These are phyloP conservation scores for Marasmius tenuissimus DNA, from an alignment of 1,284 basidiomycete genomes.

Conservation along the genomic window DNA sequence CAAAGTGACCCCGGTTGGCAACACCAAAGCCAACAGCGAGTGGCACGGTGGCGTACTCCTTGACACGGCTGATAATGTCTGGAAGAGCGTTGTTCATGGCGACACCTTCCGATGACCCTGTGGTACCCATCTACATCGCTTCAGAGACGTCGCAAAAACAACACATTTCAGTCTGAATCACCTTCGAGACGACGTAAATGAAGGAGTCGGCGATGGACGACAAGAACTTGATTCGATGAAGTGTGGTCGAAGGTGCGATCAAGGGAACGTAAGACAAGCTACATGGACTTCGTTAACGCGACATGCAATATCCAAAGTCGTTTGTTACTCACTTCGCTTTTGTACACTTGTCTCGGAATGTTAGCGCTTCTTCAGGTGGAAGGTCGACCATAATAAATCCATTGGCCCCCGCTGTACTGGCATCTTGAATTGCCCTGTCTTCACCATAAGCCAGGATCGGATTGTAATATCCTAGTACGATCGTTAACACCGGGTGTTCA, in stretches of 20 bases:
- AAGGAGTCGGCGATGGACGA: conserved; percentile 94
- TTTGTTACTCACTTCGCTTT: conserved; percentile 63
- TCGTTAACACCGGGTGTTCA: conserved; percentile 3
- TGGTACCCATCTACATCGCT: conserved; percentile 86
- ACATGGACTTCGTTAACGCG: conserved; percentile 7
- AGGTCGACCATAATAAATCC: conserved; percentile 98
- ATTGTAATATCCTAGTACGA: conserved; percentile 90
- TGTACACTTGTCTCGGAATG: conserved; percentile 88
- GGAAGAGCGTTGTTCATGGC: conserved; percentile 78
- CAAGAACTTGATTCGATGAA: conserved; percentile 88
- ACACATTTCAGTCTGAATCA: conserved; percentile 28
- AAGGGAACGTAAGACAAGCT: conserved; percentile 97
- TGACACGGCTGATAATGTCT: conserved; percentile 74
- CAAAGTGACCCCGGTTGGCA: conserved; percentile 89
- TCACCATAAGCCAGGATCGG: conserved; percentile 95
- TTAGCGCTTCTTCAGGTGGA: conserved; percentile 93
- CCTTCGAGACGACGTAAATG: conserved; percentile 96
- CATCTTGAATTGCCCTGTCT: conserved; percentile 89
- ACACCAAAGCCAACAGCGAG: conserved; percentile 98
- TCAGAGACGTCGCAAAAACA: conserved; percentile 2
- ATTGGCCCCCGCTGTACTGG: conserved; percentile 87
- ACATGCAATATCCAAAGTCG: conserved; percentile 1
- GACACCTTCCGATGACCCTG: conserved; percentile 82
- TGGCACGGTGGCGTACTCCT: conserved; percentile 74
- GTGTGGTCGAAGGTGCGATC: conserved; percentile 91